Base-by-base conservation (phyloP, 331 rosid genomes). In the Prunus yedoensis region DNA sequence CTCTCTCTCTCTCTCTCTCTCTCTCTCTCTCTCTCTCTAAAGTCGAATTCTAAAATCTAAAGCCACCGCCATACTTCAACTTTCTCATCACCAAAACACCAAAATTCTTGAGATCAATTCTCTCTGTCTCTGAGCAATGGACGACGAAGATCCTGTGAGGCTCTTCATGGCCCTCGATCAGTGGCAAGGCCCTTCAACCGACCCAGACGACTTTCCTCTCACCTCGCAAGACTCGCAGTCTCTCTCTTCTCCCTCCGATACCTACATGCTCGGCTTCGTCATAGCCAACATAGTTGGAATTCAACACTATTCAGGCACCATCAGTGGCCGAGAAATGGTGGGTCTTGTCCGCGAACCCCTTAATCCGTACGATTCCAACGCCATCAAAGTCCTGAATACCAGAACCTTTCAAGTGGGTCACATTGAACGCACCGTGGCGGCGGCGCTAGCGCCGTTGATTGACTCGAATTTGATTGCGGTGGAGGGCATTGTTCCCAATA, bases 281-380 rank as follows among this genome's bases (percentile, higher is more conserved):
- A 74, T 68, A 15, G 88, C 96, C 75, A 68, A 85, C 84, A 84
- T 92, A 45, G 97, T 90, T 10, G 97, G 96, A 4, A 9, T 80
- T 16, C 82, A 79, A 10, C 32, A 87, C 92, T 84, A 88, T 78
- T 23, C 88, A 32, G 94, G 87, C 82, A 78, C 66, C 10, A 79
- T 92, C 74, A 82, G 57, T 69, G 94, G 94, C 69, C 89, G 94
- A 3, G 90, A 87, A 65, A 82, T 90, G 86, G 92, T 90, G 65
- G 93, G 90, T 57, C 83, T 93, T 0, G 76, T 86, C 23, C 93
- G 98, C 1, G 97, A 93, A 17, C 91, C 96, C 14, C 83, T 81
- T 52, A 91, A 93, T 54, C 77, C 83, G 0, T 54, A 81, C 83
- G 97, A 91, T 38, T 4, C 86, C 0, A 84, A 91, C 88, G 97